A percentile compares a stretch with the other conserved stretches of the same genome.
These are phyloP conservation scores for Syzygium aromaticum DNA, from an alignment of 345 rosid species.

Conservation along the genomic window DNA sequence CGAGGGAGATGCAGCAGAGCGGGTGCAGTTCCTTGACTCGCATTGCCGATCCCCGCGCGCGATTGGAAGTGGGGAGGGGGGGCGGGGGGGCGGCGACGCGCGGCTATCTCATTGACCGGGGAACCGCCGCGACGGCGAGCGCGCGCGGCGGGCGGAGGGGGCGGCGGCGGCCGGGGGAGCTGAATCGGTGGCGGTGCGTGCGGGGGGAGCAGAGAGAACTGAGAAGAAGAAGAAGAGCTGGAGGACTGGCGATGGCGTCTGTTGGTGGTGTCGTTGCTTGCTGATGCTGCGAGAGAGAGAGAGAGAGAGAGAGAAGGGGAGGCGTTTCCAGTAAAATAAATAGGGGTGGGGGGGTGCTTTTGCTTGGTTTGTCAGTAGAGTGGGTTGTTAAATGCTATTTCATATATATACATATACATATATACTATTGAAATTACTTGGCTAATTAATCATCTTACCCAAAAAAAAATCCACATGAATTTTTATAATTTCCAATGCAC, in stretches of 20 bases:
- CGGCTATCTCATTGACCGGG: neutral
- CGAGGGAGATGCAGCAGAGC: constrained; percentile 79
- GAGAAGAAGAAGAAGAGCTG: too few species aligned
- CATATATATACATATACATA: too few species aligned
- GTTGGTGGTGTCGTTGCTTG: neutral
- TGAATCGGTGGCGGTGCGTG: neutral
- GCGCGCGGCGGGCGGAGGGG: neutral
- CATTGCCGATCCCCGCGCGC: constrained; percentile 25
- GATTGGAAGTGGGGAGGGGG: neutral
- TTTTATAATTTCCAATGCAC: neutral
- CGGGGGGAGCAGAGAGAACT: neutral
- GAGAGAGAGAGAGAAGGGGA: neutral
- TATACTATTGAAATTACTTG: neutral
- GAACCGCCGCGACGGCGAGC: neutral
- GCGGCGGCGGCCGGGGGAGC: neutral
- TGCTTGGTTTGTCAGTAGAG: neutral
- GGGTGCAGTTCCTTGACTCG: constrained; percentile 94
- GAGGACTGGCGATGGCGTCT: neutral
- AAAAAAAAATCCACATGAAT: neutral
- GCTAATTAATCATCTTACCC: neutral
- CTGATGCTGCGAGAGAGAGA: neutral
- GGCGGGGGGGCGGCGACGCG: neutral
- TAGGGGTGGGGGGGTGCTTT: neutral
- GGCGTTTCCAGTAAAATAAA: neutral
- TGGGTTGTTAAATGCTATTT: neutral